Conservation (phyloP, 306 rosid genomes). For the Prunus campanulata region DNA sequence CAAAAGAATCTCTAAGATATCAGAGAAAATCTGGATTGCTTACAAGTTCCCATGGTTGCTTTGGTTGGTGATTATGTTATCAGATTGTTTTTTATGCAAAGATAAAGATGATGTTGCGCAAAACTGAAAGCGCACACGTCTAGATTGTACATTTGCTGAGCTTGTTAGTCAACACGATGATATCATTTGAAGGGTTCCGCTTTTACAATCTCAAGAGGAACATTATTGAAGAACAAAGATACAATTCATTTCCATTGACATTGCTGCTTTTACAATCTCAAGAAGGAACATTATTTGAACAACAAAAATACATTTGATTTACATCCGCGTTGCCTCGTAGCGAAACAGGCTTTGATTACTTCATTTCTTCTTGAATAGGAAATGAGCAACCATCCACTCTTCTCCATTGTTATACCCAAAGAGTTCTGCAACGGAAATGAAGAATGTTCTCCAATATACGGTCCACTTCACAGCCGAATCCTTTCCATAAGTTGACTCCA, state of each 20-base stretch:
- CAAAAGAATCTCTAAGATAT: background rate
- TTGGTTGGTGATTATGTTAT: constrained; percentile 23
- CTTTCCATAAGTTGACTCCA: constrained; percentile 84
- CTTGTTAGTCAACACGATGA: background rate
- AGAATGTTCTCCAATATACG: constrained; percentile 91
- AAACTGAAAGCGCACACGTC: constrained; percentile 17
- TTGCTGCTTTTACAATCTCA: background rate
- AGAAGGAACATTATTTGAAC: background rate
- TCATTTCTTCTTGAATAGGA: constrained; percentile 73
- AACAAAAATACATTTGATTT: background rate
- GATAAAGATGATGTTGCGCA: constrained; percentile 36
- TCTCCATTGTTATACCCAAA: constrained; percentile 82
- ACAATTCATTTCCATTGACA: background rate
- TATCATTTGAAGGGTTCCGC: background rate
- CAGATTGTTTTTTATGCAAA: constrained; percentile 13
- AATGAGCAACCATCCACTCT: constrained; percentile 90
- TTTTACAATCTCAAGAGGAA: background rate
- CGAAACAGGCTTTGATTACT: background rate
- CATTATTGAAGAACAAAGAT: background rate
- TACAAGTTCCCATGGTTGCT: background rate
- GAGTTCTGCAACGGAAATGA: constrained; percentile 84
- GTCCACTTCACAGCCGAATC: constrained; percentile 87
- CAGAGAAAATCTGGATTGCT: background rate
- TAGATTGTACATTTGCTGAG: background rate
- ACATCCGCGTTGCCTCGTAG: background rate